Conservation (phyloP, 2,329 filamentous ascomycete species). For the Aureobasidium lini region DNA sequence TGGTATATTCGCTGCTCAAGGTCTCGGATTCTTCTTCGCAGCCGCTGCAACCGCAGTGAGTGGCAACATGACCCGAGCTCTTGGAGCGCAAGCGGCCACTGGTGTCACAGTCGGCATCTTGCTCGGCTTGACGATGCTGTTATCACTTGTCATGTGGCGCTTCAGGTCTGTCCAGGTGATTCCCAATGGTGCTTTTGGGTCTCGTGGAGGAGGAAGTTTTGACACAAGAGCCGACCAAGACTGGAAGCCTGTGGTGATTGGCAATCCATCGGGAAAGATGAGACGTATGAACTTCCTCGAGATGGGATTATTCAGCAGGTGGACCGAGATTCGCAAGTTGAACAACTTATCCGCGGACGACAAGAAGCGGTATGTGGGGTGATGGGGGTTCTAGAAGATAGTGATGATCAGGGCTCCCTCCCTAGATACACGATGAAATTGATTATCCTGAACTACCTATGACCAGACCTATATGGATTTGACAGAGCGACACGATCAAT, state of each 20-base stretch:
- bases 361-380: neutral
- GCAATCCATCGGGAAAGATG: conserved; percentile 61
- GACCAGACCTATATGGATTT: too few relatives aligned
- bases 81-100: conserved; percentile 62
- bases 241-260: conserved; percentile 64
- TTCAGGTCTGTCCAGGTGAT: conserved; percentile 63
- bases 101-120: conserved; percentile 62
- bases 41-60: conserved; percentile 62
- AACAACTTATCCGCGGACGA: conserved; percentile 30
- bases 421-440: too few relatives aligned
- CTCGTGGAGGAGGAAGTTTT: conserved; percentile 46
- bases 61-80: conserved; percentile 56
- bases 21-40: conserved; percentile 60
- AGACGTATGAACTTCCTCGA: conserved; percentile 66
- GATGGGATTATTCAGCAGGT: conserved; percentile 59
- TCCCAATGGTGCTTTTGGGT: conserved; percentile 48
- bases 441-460: too few relatives aligned
- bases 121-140: conserved; percentile 54
- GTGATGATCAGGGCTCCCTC: too few relatives aligned
- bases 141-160: conserved; percentile 55
- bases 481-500: too few relatives aligned
- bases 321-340: conserved; percentile 59
- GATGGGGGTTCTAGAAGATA: neutral
- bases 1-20: conserved; percentile 63
- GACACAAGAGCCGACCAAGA: conserved; percentile 35